Conservation (phyloP, 1,139 yeast genomes). For the Pichia terricola region DNA sequence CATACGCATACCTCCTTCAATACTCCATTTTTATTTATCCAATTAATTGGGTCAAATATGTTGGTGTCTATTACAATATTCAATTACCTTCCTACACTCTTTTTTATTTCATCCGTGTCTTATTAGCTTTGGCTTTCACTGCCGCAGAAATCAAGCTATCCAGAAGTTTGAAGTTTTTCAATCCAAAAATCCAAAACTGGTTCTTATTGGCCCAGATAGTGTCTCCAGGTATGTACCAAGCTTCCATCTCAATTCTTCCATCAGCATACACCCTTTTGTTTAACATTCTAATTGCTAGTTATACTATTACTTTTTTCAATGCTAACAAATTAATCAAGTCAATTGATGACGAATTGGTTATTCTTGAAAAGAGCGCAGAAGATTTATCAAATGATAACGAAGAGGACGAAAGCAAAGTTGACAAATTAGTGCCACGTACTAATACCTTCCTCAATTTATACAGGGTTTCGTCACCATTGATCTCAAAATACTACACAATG, state of each 20-base stretch:
- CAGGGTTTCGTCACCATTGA: conserved; percentile 10
- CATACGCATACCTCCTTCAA: conserved; percentile 68
- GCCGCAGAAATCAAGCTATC: conserved; percentile 45
- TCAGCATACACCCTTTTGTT: conserved; percentile 78
- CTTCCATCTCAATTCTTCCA: conserved; percentile 77
- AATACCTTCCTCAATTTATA: conserved; percentile 11
- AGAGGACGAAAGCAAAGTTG: conserved; percentile 7
- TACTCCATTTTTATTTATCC: conserved; percentile 36
- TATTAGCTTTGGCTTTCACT: conserved; percentile 46
- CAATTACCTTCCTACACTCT: conserved; percentile 28
- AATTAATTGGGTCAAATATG: conserved; percentile 15
- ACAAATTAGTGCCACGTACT: conserved; percentile 16
- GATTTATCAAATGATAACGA: conserved; percentile 1
- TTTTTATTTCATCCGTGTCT: conserved; percentile 48
- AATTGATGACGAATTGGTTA: conserved; percentile 13
- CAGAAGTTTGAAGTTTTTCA: conserved; percentile 32
- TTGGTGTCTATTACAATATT: conserved; percentile 4
- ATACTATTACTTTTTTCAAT: conserved; percentile 26
- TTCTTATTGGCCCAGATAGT: conserved; percentile 40
- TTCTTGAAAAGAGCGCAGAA: conserved; percentile 3
- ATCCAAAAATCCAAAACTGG: conserved; percentile 41
- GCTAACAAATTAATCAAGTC: conserved; percentile 17
- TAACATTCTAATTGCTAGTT: conserved; percentile 44
- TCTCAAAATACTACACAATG: conserved; percentile 24
- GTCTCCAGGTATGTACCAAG: conserved; percentile 73